Evolutionary conservation across 2,329 filamentous ascomycete genomes (phyloP).

Genomic region (Fusarium caatingaense): DNA sequence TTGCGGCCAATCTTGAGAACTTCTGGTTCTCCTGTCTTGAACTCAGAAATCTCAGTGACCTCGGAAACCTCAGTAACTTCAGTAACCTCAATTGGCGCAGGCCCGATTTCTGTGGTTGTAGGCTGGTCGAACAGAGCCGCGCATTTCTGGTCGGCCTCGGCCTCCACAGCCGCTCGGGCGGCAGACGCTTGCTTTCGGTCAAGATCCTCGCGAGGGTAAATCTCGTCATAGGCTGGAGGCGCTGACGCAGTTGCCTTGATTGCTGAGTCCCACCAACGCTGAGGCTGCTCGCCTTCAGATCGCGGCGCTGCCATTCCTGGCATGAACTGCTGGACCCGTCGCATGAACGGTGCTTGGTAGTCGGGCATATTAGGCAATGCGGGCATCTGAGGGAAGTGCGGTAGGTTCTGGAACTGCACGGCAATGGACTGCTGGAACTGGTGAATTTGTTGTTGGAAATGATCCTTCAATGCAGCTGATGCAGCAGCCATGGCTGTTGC

Average conservation of each 20-base stretch:
- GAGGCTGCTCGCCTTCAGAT: constrained; percentile 57
- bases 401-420: constrained; percentile 70
- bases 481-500: constrained; percentile 73
- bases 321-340: constrained; percentile 77
- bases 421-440: constrained; percentile 79
- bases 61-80: constrained; percentile 52
- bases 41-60: constrained; percentile 52
- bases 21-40: constrained; percentile 54
- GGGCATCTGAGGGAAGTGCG: constrained; percentile 69
- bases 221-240: constrained; percentile 82
- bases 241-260: constrained; percentile 61
- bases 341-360: constrained; percentile 79
- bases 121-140: constrained; percentile 62
- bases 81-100: constrained; percentile 50
- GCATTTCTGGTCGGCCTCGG: constrained; percentile 69
- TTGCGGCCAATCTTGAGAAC: constrained; percentile 71
- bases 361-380: constrained; percentile 72
- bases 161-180: constrained; percentile 67
- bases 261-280: constrained; percentile 74
- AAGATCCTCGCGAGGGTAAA: constrained; percentile 70
- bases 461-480: constrained; percentile 77
- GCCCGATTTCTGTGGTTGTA: constrained; percentile 45
- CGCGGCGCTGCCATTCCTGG: constrained; percentile 69
- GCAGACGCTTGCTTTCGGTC: constrained; percentile 70
- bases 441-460: constrained; percentile 78